phyloP scores from a whole-genome alignment of 768 basidiomycete genomes.

The Tulasnella sp. region DNA sequence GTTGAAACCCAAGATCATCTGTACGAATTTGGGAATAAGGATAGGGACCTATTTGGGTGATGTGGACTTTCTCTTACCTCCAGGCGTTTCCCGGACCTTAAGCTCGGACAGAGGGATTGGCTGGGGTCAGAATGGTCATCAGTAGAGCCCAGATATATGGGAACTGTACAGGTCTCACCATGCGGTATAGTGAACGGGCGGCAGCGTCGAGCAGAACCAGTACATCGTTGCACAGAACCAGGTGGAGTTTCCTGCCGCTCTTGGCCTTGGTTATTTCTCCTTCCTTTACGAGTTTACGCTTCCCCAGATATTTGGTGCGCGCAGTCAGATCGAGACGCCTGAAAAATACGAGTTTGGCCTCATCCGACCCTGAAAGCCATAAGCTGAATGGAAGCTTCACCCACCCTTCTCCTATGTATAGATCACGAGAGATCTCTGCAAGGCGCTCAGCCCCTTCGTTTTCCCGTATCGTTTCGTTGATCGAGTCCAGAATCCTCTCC shows the following conservation, averaged over 20 bases:
- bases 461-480: conserved; percentile 86
- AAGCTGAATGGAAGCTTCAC: conserved; percentile 33
- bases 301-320: conserved; percentile 79
- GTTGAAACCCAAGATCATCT: conserved; percentile 69
- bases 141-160: neutral
- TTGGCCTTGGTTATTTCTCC: conserved; percentile 75
- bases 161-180: conserved; percentile 52
- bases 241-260: conserved; percentile 72
- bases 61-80: neutral
- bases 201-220: conserved; percentile 76
- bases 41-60: neutral
- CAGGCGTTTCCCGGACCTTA: conserved; percentile 26
- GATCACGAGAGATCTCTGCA: conserved; percentile 63
- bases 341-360: conserved; percentile 9
- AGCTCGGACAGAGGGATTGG: conserved; percentile 36
- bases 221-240: conserved; percentile 85
- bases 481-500: conserved; percentile 68
- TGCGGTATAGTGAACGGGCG: conserved; percentile 69
- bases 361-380: neutral
- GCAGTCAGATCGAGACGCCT: conserved; percentile 86
- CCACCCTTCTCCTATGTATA: conserved; percentile 87
- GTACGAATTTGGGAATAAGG: neutral
- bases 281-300: conserved; percentile 74
- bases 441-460: conserved; percentile 80
- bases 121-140: conserved; percentile 27